Percentiles rank a stretch among this genome's conserved stretches.
These are phyloP conservation scores for Penicillium aurantiogriseum DNA, from an alignment of 2,329 filamentous ascomycete genomes.

Conservation along the genomic window DNA sequence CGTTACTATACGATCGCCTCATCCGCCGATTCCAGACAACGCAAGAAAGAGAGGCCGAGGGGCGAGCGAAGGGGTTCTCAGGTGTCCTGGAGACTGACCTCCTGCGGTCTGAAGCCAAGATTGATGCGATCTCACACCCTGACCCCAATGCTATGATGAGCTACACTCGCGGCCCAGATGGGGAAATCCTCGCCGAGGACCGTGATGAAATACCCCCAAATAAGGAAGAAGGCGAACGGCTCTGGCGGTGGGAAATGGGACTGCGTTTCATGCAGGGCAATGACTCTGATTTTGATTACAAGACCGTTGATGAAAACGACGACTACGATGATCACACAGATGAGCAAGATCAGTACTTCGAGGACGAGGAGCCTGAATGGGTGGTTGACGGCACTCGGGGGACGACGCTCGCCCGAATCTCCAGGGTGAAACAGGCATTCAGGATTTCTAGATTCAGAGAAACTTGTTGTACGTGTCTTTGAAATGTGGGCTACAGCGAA, in stretches of 20 bases:
- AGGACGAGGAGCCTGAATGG: slow-evolving; percentile 72
- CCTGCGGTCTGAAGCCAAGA: slow-evolving; percentile 71
- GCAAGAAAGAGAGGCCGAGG: slow-evolving; percentile 71
- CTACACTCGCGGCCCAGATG: slow-evolving; percentile 52
- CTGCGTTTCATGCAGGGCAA: slow-evolving; percentile 71
- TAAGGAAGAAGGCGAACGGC: slow-evolving; percentile 64
- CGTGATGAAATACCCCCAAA: slow-evolving; percentile 56
- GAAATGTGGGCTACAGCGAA: not conserved
- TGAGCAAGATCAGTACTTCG: slow-evolving; percentile 75
- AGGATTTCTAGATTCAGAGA: slow-evolving; percentile 59
- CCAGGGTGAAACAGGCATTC: slow-evolving; percentile 66
- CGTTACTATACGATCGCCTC: slow-evolving; percentile 76
- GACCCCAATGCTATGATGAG: slow-evolving; percentile 51
- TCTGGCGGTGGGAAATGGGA: slow-evolving; percentile 71
- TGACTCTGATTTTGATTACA: slow-evolving; percentile 79
- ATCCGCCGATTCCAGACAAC: slow-evolving; percentile 74
- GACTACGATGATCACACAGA: slow-evolving; percentile 66
- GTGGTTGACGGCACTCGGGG: slow-evolving; percentile 47
- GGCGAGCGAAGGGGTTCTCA: slow-evolving; percentile 71
- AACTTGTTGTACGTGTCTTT: not conserved
- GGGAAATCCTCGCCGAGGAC: slow-evolving; percentile 59
- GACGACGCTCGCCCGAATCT: slow-evolving; percentile 28
- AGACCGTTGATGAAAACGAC: slow-evolving; percentile 66
- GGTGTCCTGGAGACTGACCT: slow-evolving; percentile 76
- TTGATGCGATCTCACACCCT: slow-evolving; percentile 60